Conservation (phyloP, 805 yeast species). For the Kodamaea sagamina region DNA sequence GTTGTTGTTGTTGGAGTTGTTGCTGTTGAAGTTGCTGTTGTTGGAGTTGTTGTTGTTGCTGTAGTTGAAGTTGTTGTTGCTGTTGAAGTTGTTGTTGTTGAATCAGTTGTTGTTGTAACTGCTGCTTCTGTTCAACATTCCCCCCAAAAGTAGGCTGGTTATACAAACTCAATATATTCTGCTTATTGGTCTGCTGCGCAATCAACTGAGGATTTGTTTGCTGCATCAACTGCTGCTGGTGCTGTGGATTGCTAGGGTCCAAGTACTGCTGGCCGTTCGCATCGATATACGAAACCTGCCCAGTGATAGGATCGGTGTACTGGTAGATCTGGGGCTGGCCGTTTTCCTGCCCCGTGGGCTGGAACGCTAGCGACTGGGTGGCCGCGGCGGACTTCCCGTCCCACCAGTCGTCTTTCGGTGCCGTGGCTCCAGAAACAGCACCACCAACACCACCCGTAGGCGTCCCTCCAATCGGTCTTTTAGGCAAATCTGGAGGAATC, state of each 20-base stretch:
- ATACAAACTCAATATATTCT: slow-evolving; percentile 43
- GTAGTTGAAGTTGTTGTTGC: slow-evolving; percentile 12
- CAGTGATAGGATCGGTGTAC: slow-evolving; percentile 71
- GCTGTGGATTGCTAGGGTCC: slow-evolving; percentile 49
- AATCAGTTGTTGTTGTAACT: slow-evolving; percentile 12
- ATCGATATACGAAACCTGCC: slow-evolving; percentile 66
- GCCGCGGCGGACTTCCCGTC: slow-evolving; percentile 12
- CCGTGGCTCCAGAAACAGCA: slow-evolving; percentile 8
- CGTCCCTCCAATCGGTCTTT: slow-evolving; percentile 33
- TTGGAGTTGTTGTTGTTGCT: slow-evolving; percentile 10
- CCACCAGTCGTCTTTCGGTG: slow-evolving; percentile 34
- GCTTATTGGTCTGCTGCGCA: slow-evolving; percentile 36
- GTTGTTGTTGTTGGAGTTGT: slow-evolving; percentile 16
- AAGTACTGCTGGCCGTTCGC: slow-evolving; percentile 65
- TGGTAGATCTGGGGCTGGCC: slow-evolving; percentile 58
- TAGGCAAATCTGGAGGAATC: slow-evolving; percentile 51
- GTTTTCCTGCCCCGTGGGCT: slow-evolving; percentile 9
- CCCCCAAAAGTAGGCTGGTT: slow-evolving; percentile 38
- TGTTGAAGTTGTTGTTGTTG: slow-evolving; percentile 13
- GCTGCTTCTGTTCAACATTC: slow-evolving; percentile 15
- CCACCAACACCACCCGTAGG: slow-evolving; percentile 12
- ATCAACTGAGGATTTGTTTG: slow-evolving; percentile 26
- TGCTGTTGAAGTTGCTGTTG: slow-evolving; percentile 12
- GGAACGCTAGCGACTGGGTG: slow-evolving; percentile 12
- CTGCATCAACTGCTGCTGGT: slow-evolving; percentile 38